Evolutionary conservation across 176 grass and related monocot species (phyloP).

Genomic region (Rhynchospora pubera): DNA sequence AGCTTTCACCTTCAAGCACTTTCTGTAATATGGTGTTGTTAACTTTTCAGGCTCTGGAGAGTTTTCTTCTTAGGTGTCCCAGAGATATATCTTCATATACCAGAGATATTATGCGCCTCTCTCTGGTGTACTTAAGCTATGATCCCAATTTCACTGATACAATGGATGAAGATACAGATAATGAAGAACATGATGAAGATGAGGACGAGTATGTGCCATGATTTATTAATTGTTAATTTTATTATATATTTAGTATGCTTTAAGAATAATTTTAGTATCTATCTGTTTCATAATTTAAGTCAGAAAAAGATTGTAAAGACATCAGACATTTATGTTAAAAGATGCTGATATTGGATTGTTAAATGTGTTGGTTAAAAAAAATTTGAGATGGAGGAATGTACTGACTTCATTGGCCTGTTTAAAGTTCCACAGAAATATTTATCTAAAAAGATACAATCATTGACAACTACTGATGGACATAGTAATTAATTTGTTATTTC

Average conservation of each 20-base stretch:
- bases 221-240: conserved; percentile 20
- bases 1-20: background rate
- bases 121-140: conserved; percentile 93
- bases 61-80: conserved; percentile 90
- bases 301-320: background rate
- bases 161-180: conserved; percentile 97
- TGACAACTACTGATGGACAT: background rate
- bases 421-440: background rate
- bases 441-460: background rate
- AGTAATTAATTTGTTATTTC: background rate
- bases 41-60: conserved; percentile 76
- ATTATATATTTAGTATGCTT: conserved; percentile 7
- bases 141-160: conserved; percentile 98
- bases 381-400: background rate
- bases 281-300: background rate
- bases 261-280: conserved; percentile 1
- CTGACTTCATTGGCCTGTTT: background rate
- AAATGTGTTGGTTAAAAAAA: background rate
- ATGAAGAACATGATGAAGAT: conserved; percentile 79
- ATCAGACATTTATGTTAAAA: background rate
- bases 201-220: conserved; percentile 77
- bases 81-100: conserved; percentile 91
- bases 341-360: conserved; percentile 1
- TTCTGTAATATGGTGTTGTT: conserved; percentile 13
- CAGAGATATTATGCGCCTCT: conserved; percentile 73